Percentiles rank a stretch among this genome's conserved stretches.
These are phyloP conservation scores for Papilionanthe hybrid DNA, from an alignment of 116 monocot genomes.

Conservation along the genomic window DNA sequence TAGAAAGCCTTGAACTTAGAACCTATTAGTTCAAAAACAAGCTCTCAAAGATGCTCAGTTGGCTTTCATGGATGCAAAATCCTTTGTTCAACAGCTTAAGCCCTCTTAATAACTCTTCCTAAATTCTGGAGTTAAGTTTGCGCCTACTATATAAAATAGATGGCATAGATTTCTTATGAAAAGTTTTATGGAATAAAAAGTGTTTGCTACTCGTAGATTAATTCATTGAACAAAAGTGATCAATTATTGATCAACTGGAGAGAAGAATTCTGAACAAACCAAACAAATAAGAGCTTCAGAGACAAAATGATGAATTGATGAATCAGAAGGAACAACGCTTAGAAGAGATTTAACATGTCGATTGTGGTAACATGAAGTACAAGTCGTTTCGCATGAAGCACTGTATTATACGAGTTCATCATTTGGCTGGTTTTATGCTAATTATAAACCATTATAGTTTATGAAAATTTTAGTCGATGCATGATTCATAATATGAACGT, in stretches of 20 bases:
- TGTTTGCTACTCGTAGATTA: background rate
- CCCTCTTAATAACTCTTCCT: too few relatives aligned
- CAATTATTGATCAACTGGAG: background rate
- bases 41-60: too few relatives aligned
- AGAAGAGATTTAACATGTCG: constrained; percentile 42
- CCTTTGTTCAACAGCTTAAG: too few relatives aligned
- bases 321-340: constrained; percentile 34
- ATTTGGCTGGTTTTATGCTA: background rate
- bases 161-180: too few relatives aligned
- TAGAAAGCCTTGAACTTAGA: too few relatives aligned
- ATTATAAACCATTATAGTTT: background rate
- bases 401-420: background rate
- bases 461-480: too few relatives aligned
- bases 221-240: background rate
- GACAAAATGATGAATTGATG: constrained; percentile 35
- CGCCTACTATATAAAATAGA: too few relatives aligned
- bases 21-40: too few relatives aligned
- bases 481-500: too few relatives aligned
- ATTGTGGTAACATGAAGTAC: constrained; percentile 10
- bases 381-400: background rate
- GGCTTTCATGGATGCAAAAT: too few relatives aligned
- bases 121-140: too few relatives aligned
- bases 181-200: too few relatives aligned
- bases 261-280: constrained; percentile 41
- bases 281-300: constrained; percentile 52